Evolutionary conservation across 495 filamentous ascomycete genomes (phyloP).

Genomic region (Clavariopsis aquatica): DNA sequence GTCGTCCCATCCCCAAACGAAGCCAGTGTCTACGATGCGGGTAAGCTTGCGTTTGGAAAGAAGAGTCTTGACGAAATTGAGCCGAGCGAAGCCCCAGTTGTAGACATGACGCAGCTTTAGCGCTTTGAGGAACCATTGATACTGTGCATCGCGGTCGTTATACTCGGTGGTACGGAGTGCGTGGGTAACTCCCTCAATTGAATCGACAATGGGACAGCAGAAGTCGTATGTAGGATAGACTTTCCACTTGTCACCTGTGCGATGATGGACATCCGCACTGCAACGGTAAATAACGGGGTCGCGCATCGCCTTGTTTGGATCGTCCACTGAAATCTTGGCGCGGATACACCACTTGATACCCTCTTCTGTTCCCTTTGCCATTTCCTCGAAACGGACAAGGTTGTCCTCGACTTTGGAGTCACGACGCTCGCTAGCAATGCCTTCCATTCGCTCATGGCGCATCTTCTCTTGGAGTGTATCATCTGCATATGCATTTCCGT

Average conservation of each 20-base stretch:
- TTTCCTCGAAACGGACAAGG: constrained; percentile 77
- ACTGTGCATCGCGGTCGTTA: constrained; percentile 94
- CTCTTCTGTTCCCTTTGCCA: constrained; percentile 77
- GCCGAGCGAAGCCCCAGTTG: constrained; percentile 96
- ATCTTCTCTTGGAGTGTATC: constrained; percentile 88
- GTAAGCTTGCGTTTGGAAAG: constrained; percentile 94
- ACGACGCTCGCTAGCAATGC: constrained; percentile 72
- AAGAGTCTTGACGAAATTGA: constrained; percentile 91
- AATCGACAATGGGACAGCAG: constrained; percentile 87
- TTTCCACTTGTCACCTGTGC: constrained; percentile 87
- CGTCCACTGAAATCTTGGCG: constrained; percentile 81
- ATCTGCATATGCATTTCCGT: constrained; percentile 84
- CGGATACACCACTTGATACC: constrained; percentile 82
- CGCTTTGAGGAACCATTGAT: constrained; percentile 91
- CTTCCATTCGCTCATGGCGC: constrained; percentile 73
- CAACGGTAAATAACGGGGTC: constrained; percentile 96
- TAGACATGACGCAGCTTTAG: constrained; percentile 84
- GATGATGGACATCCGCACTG: constrained; percentile 77
- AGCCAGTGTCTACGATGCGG: constrained; percentile 82
- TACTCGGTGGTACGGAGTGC: constrained; percentile 96
- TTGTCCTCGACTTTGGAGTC: constrained; percentile 79
- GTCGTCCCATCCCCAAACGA: constrained; percentile 92
- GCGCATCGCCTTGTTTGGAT: constrained; percentile 82
- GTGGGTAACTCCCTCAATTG: constrained; percentile 89
- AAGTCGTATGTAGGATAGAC: constrained; percentile 97